Conservation (phyloP, 164 flowering plant genomes). For the Akebia trifoliata region DNA sequence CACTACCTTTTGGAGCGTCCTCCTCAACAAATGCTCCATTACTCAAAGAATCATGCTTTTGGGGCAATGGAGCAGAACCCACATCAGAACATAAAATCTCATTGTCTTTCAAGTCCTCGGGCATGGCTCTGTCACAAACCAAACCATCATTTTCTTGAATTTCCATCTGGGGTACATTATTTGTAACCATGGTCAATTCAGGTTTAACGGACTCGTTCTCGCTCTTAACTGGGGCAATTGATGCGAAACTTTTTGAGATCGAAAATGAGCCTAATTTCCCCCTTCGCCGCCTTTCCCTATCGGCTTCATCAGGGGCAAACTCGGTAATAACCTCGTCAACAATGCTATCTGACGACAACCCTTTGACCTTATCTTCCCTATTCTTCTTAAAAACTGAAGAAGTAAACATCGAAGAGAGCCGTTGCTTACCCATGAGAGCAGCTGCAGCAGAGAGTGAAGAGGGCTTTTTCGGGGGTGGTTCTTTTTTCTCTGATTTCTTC, state of each 20-base stretch:
- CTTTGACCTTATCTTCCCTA: conserved; percentile 41
- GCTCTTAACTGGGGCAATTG: conserved; percentile 17
- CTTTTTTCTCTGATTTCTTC: conserved; percentile 52
- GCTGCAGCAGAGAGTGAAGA: conserved; percentile 69
- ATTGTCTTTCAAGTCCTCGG: conserved; percentile 13
- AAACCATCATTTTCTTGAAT: conserved; percentile 3
- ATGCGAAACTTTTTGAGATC: background rate
- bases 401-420: conserved; percentile 76
- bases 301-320: conserved; percentile 83
- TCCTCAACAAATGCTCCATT: conserved; percentile 18
- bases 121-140: background rate
- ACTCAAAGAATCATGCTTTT: background rate
- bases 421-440: conserved; percentile 84
- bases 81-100: conserved; percentile 9
- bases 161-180: background rate
- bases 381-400: conserved; percentile 63
- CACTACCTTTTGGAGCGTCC: conserved; percentile 8
- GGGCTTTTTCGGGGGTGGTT: conserved; percentile 38
- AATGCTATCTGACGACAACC: conserved; percentile 48
- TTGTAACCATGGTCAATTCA: conserved; percentile 7
- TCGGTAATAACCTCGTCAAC: conserved; percentile 90
- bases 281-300: conserved; percentile 67
- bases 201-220: conserved; percentile 19
- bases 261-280: conserved; percentile 11
- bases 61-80: conserved; percentile 6